phyloP scores from a whole-genome alignment of 768 basidiomycete species.

The Pulveroboletus ravenelii region DNA sequence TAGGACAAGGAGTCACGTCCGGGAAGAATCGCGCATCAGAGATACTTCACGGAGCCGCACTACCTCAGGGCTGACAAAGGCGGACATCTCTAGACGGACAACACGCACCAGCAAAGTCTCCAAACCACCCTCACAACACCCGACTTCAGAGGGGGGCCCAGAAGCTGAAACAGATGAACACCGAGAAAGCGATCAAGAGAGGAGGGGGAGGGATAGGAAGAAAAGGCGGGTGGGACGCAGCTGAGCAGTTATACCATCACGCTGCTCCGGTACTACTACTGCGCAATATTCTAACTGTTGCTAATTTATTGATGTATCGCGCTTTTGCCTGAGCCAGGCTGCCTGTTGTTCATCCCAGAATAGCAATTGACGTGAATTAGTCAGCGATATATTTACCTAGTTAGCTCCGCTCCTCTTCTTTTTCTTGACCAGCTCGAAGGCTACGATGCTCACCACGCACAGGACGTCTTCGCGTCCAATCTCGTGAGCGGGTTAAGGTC shows the following conservation, averaged over 20 bases:
- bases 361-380: no score
- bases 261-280: no score
- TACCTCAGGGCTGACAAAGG: conserved; percentile 6
- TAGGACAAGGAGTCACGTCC: conserved; percentile 21
- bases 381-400: no score
- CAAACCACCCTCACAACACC: background rate
- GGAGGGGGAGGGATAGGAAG: conserved; percentile 25
- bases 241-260: background rate
- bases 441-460: conserved; percentile 66
- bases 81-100: conserved; percentile 1
- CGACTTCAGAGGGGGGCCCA: conserved; percentile 9
- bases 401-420: no score
- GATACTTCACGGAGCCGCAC: conserved; percentile 4
- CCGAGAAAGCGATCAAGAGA: conserved; percentile 10
- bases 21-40: conserved; percentile 21
- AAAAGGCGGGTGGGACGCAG: conserved; percentile 23
- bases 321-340: no score
- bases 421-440: conserved; percentile 45
- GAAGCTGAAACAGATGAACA: conserved; percentile 5
- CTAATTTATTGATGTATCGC: background rate
- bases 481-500: conserved; percentile 81
- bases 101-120: background rate
- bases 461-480: conserved; percentile 31
- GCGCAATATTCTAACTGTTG: no score
- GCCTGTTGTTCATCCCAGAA: no score